Percentiles rank a stretch among this genome's conserved stretches.
Conservation (phyloP, 495 filamentous ascomycete species). For the Neurospora sp. region DNA sequence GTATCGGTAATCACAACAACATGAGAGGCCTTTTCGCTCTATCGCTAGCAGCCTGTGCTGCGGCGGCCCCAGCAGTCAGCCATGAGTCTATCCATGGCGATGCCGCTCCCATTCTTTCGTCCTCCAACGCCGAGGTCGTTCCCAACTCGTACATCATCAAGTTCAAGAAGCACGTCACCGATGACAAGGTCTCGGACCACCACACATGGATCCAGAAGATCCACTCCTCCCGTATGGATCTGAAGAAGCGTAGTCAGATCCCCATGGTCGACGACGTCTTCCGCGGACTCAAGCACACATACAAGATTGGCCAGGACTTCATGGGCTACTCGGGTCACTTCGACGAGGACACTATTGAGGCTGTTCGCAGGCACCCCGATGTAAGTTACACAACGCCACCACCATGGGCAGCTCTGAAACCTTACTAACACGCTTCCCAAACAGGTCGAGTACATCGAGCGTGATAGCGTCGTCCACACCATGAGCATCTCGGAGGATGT, state of each 20-base stretch:
- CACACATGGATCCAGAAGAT: slow-evolving; percentile 89
- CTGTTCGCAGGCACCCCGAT: slow-evolving; percentile 92
- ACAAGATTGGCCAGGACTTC: slow-evolving; percentile 74
- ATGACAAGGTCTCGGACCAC: slow-evolving; percentile 57
- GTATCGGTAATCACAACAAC: slow-evolving; percentile 21
- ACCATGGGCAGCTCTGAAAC: neutral
- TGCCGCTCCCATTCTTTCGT: slow-evolving; percentile 79
- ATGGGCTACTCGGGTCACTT: slow-evolving; percentile 95
- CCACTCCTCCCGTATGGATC: slow-evolving; percentile 61
- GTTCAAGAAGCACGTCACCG: slow-evolving; percentile 88
- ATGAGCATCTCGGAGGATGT: slow-evolving; percentile 34
- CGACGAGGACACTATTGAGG: slow-evolving; percentile 82
- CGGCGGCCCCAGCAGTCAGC: slow-evolving; percentile 64
- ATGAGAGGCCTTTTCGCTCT: slow-evolving; percentile 69
- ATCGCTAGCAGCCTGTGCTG: slow-evolving; percentile 54
- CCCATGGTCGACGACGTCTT: slow-evolving; percentile 61
- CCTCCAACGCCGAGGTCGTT: slow-evolving; percentile 59
- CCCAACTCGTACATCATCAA: slow-evolving; percentile 94
- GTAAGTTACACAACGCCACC: slow-evolving; percentile 49
- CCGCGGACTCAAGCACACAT: slow-evolving; percentile 86
- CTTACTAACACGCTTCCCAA: slow-evolving; percentile 6
- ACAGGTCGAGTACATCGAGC: slow-evolving; percentile 94
- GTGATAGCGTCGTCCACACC: slow-evolving; percentile 81
- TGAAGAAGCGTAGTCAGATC: slow-evolving; percentile 80
- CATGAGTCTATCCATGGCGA: slow-evolving; percentile 75